Evolutionary conservation across 1,284 basidiomycete genomes (phyloP).

Genomic region (Pisolithus thermaeus): DNA sequence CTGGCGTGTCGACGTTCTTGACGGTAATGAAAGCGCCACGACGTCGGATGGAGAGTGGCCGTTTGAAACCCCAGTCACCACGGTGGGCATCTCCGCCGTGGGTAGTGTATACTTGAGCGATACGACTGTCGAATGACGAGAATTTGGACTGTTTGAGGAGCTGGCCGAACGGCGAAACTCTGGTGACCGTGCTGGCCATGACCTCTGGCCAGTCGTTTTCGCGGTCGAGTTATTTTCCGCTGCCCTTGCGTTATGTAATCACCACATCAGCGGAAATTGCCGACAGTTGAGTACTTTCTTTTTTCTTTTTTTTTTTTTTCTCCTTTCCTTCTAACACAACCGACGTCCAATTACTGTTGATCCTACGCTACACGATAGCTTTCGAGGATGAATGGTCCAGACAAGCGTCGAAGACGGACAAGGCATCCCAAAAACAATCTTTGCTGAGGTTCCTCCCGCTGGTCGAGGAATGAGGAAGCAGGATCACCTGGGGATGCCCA

Average conservation of each 20-base stretch:
- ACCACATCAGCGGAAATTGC: conserved; percentile 13
- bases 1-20: conserved; percentile 56
- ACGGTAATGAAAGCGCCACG: conserved; percentile 57
- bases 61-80: conserved; percentile 76
- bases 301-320: conserved; percentile 1
- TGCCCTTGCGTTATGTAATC: background rate
- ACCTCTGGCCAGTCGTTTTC: conserved; percentile 14
- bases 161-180: conserved; percentile 56
- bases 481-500: conserved; percentile 82
- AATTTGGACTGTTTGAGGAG: conserved; percentile 74
- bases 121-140: conserved; percentile 65
- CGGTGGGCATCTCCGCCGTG: conserved; percentile 62
- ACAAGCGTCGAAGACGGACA: conserved; percentile 75
- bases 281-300: conserved; percentile 23
- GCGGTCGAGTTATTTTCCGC: background rate
- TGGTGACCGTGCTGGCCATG: conserved; percentile 22
- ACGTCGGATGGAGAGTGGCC: conserved; percentile 61
- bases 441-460: conserved; percentile 78
- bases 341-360: conserved; percentile 76
- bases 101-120: conserved; percentile 67
- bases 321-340: conserved; percentile 10
- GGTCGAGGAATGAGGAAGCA: conserved; percentile 83
- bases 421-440: conserved; percentile 82
- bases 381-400: conserved; percentile 73
- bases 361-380: conserved; percentile 42